A percentile compares a stretch with the other conserved stretches of the same genome.
phyloP scores from a whole-genome alignment of 495 filamentous ascomycete genomes.

The Neohortaea acidophila region DNA sequence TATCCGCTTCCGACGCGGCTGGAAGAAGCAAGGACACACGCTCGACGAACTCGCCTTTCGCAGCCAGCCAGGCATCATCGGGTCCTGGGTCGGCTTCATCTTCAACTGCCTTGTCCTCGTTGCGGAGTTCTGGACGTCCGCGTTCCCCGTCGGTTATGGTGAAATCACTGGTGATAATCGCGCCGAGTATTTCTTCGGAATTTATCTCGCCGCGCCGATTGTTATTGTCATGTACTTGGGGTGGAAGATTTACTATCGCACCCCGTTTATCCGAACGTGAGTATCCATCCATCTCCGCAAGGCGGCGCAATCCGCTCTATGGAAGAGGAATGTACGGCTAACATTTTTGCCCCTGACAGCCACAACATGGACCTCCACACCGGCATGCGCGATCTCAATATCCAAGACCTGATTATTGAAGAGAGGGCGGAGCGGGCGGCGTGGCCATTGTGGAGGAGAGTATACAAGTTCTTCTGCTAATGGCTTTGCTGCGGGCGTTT shows the following conservation, averaged over 20 bases:
- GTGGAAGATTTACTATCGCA: constrained; percentile 67
- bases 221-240: constrained; percentile 58
- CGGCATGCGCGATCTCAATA: constrained; percentile 74
- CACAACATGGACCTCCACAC: constrained; percentile 74
- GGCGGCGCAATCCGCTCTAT: too few relatives aligned
- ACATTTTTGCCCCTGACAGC: too few relatives aligned
- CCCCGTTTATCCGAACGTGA: constrained; percentile 51
- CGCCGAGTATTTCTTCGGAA: constrained; percentile 53
- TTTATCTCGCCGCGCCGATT: constrained; percentile 72
- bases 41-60: constrained; percentile 67
- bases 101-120: constrained; percentile 72
- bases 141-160: constrained; percentile 54
- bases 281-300: too few relatives aligned
- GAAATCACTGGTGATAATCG: constrained; percentile 28
- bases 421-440: constrained; percentile 53
- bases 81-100: constrained; percentile 68
- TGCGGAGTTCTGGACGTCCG: constrained; percentile 87
- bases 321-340: too few relatives aligned
- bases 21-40: constrained; percentile 51
- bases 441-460: constrained; percentile 80
- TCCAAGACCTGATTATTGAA: constrained; percentile 56
- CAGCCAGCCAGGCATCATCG: constrained; percentile 63
- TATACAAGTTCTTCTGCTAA: constrained; percentile 37
- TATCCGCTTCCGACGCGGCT: constrained; percentile 80
- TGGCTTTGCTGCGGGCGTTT: too few relatives aligned